phyloP scores from a whole-genome alignment of 2,329 filamentous ascomycete species.

The Stemphylium lycopersici region DNA sequence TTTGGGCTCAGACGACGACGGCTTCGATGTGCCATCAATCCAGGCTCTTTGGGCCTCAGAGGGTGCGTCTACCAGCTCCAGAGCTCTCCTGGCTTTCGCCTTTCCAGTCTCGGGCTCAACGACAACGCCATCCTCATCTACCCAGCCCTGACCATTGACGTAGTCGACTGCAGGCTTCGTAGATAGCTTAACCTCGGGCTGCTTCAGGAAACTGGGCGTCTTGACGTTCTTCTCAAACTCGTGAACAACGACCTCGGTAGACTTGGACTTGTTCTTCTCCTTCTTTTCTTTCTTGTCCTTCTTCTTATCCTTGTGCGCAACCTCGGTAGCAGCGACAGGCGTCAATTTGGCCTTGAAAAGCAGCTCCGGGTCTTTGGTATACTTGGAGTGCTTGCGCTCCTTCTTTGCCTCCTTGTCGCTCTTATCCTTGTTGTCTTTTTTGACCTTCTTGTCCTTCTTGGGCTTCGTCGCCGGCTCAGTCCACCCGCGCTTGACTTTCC shows the following conservation, averaged over 20 bases:
- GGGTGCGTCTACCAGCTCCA: slow-evolving; percentile 41
- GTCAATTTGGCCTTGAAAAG: slow-evolving; percentile 82
- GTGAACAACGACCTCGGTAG: slow-evolving; percentile 72
- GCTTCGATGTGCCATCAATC: slow-evolving; percentile 24
- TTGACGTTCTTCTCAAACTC: slow-evolving; percentile 88
- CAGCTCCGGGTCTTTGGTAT: slow-evolving; percentile 79
- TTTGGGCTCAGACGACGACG: slow-evolving; percentile 24
- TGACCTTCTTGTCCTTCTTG: slow-evolving; percentile 56
- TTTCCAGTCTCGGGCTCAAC: slow-evolving; percentile 64
- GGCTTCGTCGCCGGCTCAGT: slow-evolving; percentile 66
- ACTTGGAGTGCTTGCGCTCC: slow-evolving; percentile 72
- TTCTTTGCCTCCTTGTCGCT: slow-evolving; percentile 64
- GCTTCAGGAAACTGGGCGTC: slow-evolving; percentile 80
- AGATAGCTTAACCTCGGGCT: slow-evolving; percentile 52
- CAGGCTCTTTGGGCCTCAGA: slow-evolving; percentile 28
- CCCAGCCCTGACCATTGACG: slow-evolving; percentile 86
- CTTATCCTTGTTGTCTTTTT: slow-evolving; percentile 49
- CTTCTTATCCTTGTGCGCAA: slow-evolving; percentile 50
- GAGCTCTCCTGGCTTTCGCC: slow-evolving; percentile 39
- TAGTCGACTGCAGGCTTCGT: slow-evolving; percentile 66
- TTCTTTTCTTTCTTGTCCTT: slow-evolving; percentile 64
- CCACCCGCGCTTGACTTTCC: slow-evolving; percentile 90
- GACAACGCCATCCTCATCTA: slow-evolving; percentile 77
- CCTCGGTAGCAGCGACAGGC: slow-evolving; percentile 46
- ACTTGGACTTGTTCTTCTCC: slow-evolving; percentile 60